Evolutionary conservation across 1,284 basidiomycete species (phyloP), one percentile per base, ranked within the genome.

Genomic region (Ceratobasidium sp.): DNA sequence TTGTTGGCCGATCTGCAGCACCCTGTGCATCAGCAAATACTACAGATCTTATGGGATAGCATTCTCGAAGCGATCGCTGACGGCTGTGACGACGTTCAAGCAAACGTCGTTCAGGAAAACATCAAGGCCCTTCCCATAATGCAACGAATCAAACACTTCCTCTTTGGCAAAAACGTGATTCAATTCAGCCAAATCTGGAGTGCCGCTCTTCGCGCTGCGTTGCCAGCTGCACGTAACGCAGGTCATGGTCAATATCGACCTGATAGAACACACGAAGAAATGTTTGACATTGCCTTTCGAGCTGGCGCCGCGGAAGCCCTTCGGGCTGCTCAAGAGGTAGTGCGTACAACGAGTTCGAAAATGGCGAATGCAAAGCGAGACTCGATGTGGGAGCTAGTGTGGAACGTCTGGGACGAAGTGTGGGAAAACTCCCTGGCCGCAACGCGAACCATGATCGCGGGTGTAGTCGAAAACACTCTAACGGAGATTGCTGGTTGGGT

Each of bases 111-210:
- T n/a, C 60, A 62, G 12, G 26, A 62, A 48, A 39, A 39, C 41
- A 30, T 62, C 60, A n/a, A 14, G 3, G 16, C 14, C 2, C 60
- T 62, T 10, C 41, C 60, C 2, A 16, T 62, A 23, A 32, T 39
- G 14, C 41, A 62, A 28, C 60, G 60, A 26, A 2, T 62, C 26
- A 62, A 62, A 32, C 30, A 62, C 23, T 21, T n/a, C 18, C 60
- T 62, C 28, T 48, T 62, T n/a, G 60, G 60, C 43, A 62, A 62
- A 23, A 62, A 62, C 45, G 60, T 62, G 14, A 62, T 62, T 39
- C 60, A 62, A 21, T 62, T 62, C 21, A 62, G 60, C 43, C 60
- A 62, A 12, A 62, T 62, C 16, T 62, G 60, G 60, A 48, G 43
- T 26, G 60, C 43, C 14, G 60, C 43, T 14, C 60, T 62, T 48